Base-by-base conservation (phyloP, 2,329 filamentous ascomycete genomes). In the Alternaria brassicae region DNA sequence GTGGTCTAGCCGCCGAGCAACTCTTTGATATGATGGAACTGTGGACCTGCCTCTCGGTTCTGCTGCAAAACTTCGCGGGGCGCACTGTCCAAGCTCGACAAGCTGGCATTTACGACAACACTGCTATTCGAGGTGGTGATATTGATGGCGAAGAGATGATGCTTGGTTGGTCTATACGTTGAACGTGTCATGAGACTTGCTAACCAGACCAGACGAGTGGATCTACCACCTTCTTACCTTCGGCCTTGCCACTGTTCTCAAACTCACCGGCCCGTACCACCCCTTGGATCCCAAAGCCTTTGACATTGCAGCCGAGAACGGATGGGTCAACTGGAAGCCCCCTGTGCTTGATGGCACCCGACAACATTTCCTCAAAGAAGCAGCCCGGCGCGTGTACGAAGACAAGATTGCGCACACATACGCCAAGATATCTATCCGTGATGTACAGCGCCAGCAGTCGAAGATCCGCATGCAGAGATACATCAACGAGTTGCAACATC, bases 11-110 rank as follows among this genome's bases (percentile, higher is more conserved):
- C 7, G 80, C 83, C 4, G 80, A 81, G 53, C 82, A 89, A 65
- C 78, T 89, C 9, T 88, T 87, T 63, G 86, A 89, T 69, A 87
- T 89, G 81, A 86, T 82, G 37, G 87, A 89, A 67, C 80, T 89
- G 10, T 89, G 87, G 87, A 86, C 83, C 9, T 88, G 86, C 66
- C 71, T 89, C 39, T 80, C 81, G 19, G 81, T 84, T 6, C 75
- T 89, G 7, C 73, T 89, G 3, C 82, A 85, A 51, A 81, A 81
- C 9, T 83, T 88, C 48, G 82, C 84, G 56, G 85, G 83, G 2
- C 82, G 83, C 52, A 82, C 82, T 27, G 77, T 79, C 21, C 82
- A 87, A 66, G 87, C 87, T 23, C 79, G 85, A 28, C 77, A 81
- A 30, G 81, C 78, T 57, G 87, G 87, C 6, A 76, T 89, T 30